Conservation (phyloP, 148 eudicot genomes). For the Nepenthes gracilis region DNA sequence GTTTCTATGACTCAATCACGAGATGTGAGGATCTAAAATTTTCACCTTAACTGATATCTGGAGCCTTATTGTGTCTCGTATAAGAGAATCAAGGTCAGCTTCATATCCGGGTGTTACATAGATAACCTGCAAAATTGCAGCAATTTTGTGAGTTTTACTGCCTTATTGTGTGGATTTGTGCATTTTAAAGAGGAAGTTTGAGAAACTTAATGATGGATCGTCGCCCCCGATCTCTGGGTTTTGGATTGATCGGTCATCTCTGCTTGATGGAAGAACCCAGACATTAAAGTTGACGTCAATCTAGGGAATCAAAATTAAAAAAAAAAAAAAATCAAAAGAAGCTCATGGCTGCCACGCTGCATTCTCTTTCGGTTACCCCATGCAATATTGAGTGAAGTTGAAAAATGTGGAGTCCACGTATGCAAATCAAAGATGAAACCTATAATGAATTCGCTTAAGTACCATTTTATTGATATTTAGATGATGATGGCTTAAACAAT, state of each 20-base stretch:
- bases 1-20: not conserved
- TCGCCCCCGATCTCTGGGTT: slow-evolving; percentile 69
- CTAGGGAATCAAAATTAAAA: slow-evolving; percentile 17
- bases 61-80: slow-evolving; percentile 73
- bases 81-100: slow-evolving; percentile 68
- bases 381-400: too few species aligned
- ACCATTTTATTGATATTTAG: not conserved
- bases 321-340: not conserved
- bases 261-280: slow-evolving; percentile 54
- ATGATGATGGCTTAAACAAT: not conserved
- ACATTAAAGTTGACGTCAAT: slow-evolving; percentile 52
- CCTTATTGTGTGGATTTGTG: not conserved
- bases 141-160: not conserved
- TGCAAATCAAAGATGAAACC: too few species aligned
- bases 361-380: too few species aligned
- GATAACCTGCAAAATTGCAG: slow-evolving; percentile 47
- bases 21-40: not conserved
- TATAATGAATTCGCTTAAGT: too few species aligned
- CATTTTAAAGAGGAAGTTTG: slow-evolving; percentile 1
- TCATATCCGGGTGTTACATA: slow-evolving; percentile 84
- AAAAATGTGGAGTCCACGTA: too few species aligned
- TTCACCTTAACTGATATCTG: slow-evolving; percentile 53
- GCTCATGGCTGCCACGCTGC: too few species aligned
- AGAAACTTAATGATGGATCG: slow-evolving; percentile 66
- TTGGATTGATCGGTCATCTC: slow-evolving; percentile 24